Evolutionary conservation across 2,329 filamentous ascomycete species (phyloP), one percentile per base, ranked within the genome.

Genomic region (Colletotrichum melonis): DNA sequence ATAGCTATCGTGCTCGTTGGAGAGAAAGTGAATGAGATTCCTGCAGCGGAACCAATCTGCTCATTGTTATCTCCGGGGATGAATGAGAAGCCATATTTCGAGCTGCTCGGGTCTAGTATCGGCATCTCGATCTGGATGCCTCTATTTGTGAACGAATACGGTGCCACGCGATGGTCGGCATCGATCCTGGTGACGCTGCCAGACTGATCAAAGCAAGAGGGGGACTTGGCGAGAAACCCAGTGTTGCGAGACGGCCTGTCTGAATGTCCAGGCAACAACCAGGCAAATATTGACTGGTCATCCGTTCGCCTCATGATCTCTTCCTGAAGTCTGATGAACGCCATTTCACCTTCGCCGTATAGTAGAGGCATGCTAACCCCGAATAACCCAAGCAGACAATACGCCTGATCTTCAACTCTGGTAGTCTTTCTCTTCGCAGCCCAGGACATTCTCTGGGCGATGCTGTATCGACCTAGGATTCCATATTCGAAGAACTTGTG

Each of bases 361-460:
- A 56, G 22, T 24, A 56, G 11, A 11, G 54, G 54, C 54, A 56
- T 56, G 26, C 26, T 56, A 5, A 56, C 54, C 11, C 35, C 35
- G n/a, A 60, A 60, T 8, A 38, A 12, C 19, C 57, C 57, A 12
- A 60, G 57, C 35, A 32, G 22, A 35, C 28, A 38, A 22, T 60
- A 30, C 4, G 57, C 57, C 6, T 32, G 30, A 19, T 38, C 59
- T 46, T 63, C 59, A 3, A 42, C 16, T 16, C 35, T 30, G n/a
- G 59, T 63, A 8, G 59, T 63, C 19, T 63, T 42, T 42, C 59
- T 38, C 24, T 38, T 38, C 14, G 59, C 35, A 26, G 59, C 59
- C 59, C 35, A 63, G 14, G 59, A 63, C 59, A 63, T 63, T 38
- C 59, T 30, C 59, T 63, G 59, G 11, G 35, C 59, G 9, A 63